Percentiles rank a stretch among this genome's conserved stretches.
Conservation (phyloP, 495 filamentous ascomycete genomes). For the Mytilinidion resinicola region DNA sequence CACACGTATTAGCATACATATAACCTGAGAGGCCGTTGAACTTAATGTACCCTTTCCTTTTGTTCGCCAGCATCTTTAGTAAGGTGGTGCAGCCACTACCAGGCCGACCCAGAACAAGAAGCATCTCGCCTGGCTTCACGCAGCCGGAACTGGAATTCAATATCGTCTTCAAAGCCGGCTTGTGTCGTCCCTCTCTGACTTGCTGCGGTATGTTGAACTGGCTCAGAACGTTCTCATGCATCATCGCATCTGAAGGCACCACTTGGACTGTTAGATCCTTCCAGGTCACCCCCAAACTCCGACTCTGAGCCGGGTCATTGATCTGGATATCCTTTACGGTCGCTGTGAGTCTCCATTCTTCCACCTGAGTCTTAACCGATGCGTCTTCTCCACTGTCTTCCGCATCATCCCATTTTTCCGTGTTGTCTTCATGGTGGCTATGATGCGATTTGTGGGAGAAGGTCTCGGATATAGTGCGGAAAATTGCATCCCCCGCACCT, state of each 20-base stretch:
- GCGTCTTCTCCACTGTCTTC: not conserved
- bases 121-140: conserved; percentile 42
- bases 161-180: conserved; percentile 49
- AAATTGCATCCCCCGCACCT: too few relatives aligned
- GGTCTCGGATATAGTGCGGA: too few relatives aligned
- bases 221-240: conserved; percentile 40
- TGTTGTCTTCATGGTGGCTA: too few relatives aligned
- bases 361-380: not conserved
- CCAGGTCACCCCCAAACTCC: conserved; percentile 31
- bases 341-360: conserved; percentile 8
- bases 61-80: too few relatives aligned
- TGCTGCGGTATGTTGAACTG: conserved; percentile 18
- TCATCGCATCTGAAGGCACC: conserved; percentile 53
- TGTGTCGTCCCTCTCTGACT: conserved; percentile 27
- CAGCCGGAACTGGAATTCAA: conserved; percentile 53
- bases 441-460: too few relatives aligned
- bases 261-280: conserved; percentile 52
- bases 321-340: conserved; percentile 5
- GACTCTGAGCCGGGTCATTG: conserved; percentile 5
- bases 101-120: conserved; percentile 54
- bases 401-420: not conserved
- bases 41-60: not conserved
- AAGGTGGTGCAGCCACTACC: conserved; percentile 37
- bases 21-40: not conserved
- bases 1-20: not conserved